Evolutionary conservation across 257 asterid genomes (phyloP).

Genomic region (Cordia subcordata): DNA sequence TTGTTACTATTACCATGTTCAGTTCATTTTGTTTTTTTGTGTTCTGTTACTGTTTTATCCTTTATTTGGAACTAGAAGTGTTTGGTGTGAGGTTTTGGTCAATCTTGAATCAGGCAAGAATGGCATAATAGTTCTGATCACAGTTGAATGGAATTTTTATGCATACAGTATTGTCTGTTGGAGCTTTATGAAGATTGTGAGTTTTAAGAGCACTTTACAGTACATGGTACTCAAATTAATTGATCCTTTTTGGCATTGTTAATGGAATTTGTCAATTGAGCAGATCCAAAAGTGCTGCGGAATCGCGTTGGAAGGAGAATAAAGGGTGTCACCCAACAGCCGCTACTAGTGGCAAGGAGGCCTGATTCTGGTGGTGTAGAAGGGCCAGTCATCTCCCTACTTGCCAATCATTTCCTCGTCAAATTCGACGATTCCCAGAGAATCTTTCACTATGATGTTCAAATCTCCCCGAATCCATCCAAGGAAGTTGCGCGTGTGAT

Average conservation of each 20-base stretch:
- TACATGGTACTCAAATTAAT: not conserved
- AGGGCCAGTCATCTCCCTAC: slow-evolving; percentile 62
- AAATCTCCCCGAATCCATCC: slow-evolving; percentile 73
- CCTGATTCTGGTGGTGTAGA: slow-evolving; percentile 93
- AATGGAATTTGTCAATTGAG: slow-evolving; percentile 2
- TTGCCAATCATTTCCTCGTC: slow-evolving; percentile 88
- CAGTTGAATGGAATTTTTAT: no score
- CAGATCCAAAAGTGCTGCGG: slow-evolving; percentile 25
- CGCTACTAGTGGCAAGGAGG: slow-evolving; percentile 64
- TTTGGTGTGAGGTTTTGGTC: slow-evolving; percentile 1
- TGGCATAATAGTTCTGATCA: no score
- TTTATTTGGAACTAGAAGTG: not conserved
- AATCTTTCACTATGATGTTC: slow-evolving; percentile 88
- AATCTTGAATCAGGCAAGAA: not conserved
- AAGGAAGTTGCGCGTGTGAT: slow-evolving; percentile 70
- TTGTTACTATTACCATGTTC: slow-evolving; percentile 3
- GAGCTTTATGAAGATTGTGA: no score
- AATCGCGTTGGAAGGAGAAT: slow-evolving; percentile 30
- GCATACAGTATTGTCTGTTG: no score
- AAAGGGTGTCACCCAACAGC: slow-evolving; percentile 21
- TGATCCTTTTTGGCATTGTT: no score
- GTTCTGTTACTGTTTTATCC: slow-evolving; percentile 1
- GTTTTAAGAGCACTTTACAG: not conserved
- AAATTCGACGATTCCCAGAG: slow-evolving; percentile 54
- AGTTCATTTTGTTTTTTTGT: slow-evolving; percentile 4